A percentile compares a stretch with the other conserved stretches of the same genome.
These are phyloP conservation scores for Senna tora DNA, from an alignment of 306 rosid species.

Conservation along the genomic window DNA sequence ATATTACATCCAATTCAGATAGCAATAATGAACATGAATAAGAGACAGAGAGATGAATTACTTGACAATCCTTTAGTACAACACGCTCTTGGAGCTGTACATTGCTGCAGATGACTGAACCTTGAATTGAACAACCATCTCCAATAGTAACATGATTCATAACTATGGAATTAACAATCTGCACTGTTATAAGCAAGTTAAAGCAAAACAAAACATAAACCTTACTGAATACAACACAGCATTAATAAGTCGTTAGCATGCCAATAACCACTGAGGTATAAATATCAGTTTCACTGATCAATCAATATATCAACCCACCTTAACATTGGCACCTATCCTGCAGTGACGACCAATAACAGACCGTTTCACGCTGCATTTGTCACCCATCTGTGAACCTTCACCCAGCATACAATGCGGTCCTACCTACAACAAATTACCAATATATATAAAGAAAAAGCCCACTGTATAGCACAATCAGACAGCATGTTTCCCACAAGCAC, in stretches of 20 bases:
- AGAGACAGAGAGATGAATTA: constrained; percentile 35
- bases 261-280: constrained; percentile 10
- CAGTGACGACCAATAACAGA: constrained; percentile 99
- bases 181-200: constrained; percentile 19
- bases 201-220: constrained; percentile 5
- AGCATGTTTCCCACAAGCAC: background rate
- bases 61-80: constrained; percentile 90
- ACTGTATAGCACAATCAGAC: constrained; percentile 22
- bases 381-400: constrained; percentile 97
- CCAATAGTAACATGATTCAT: constrained; percentile 95
- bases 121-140: constrained; percentile 89
- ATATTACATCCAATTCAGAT: constrained; percentile 33
- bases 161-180: constrained; percentile 88
- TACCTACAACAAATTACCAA: constrained; percentile 64
- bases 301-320: constrained; percentile 57
- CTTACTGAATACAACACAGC: constrained; percentile 13
- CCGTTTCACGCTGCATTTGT: constrained; percentile 94
- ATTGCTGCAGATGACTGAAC: constrained; percentile 91
- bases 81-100: constrained; percentile 96
- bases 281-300: background rate
- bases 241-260: constrained; percentile 14
- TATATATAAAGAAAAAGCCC: constrained; percentile 21
- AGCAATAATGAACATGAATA: background rate
- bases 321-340: constrained; percentile 95
- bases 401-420: constrained; percentile 99